These are phyloP conservation scores for Juncus inflexus DNA, from an alignment of 176 grass and related monocot species.

Conservation along the genomic window DNA sequence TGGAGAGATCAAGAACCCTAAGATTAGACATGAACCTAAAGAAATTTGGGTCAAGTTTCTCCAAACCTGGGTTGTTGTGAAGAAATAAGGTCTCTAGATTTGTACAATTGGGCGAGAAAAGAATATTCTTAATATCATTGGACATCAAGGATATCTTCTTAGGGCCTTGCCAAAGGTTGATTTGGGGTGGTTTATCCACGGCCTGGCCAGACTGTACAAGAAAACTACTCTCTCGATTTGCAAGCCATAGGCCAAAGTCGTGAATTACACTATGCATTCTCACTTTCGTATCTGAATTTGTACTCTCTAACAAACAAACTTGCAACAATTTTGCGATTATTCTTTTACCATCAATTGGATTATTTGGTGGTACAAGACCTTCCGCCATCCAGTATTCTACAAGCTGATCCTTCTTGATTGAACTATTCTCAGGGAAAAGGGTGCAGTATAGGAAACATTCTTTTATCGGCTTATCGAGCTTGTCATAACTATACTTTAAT, in stretches of 20 bases:
- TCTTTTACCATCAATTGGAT: conserved; percentile 23
- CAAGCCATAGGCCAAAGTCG: conserved; percentile 38
- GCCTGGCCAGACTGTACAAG: conserved; percentile 45
- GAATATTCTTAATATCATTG: conserved; percentile 54
- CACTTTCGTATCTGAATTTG: conserved; percentile 41
- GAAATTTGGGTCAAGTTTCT: conserved; percentile 38
- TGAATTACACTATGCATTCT: conserved; percentile 66
- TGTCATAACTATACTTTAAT: conserved; percentile 64
- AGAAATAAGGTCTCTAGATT: conserved; percentile 49
- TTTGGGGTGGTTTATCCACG: conserved; percentile 40
- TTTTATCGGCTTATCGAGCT: conserved; percentile 33
- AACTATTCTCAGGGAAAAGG: conserved; percentile 59
- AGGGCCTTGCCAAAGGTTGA: conserved; percentile 21
- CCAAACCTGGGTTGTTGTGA: conserved; percentile 64
- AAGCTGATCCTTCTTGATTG: conserved; percentile 53
- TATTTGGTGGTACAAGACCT: conserved; percentile 24
- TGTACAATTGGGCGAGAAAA: conserved; percentile 42
- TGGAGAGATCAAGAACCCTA: conserved; percentile 76
- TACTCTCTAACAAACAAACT: conserved; percentile 50
- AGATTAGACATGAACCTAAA: conserved; percentile 51
- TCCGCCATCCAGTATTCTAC: conserved; percentile 68
- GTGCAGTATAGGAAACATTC: conserved; percentile 72
- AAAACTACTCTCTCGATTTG: conserved; percentile 28
- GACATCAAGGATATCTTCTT: conserved; percentile 68
- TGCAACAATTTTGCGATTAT: conserved; percentile 44